These are phyloP conservation scores for Naganishia liquefaciens DNA, from an alignment of 1,284 basidiomycete genomes.

Conservation along the genomic window DNA sequence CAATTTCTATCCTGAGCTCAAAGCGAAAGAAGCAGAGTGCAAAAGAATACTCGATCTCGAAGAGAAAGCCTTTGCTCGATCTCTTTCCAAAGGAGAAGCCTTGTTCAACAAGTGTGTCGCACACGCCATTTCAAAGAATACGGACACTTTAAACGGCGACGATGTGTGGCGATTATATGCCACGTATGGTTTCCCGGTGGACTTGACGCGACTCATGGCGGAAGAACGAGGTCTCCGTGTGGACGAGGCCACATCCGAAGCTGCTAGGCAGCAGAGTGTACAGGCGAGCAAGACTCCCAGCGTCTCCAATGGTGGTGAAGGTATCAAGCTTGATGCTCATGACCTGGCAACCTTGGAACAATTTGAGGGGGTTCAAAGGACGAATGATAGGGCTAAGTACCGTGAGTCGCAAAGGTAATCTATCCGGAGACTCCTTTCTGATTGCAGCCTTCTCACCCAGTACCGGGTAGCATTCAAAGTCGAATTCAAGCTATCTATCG, in stretches of 20 bases:
- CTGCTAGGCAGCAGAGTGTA: constrained; percentile 82
- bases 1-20: constrained; percentile 90
- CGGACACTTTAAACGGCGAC: constrained; percentile 74
- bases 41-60: constrained; percentile 97
- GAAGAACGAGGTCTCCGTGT: constrained; percentile 85
- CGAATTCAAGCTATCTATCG: constrained; percentile 84
- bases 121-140: constrained; percentile 66
- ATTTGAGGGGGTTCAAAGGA: constrained; percentile 80
- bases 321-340: constrained; percentile 92
- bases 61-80: constrained; percentile 93
- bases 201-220: constrained; percentile 95
- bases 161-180: constrained; percentile 98
- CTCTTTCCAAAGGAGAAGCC: constrained; percentile 93
- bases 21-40: constrained; percentile 72
- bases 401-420: constrained; percentile 65
- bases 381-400: constrained; percentile 89
- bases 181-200: constrained; percentile 97
- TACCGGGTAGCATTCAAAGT: constrained; percentile 71
- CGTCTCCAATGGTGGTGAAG: constrained; percentile 67
- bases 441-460: too few species aligned
- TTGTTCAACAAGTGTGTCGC: constrained; percentile 89
- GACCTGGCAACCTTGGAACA: constrained; percentile 86
- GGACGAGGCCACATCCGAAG: constrained; percentile 86
- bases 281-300: constrained; percentile 80
- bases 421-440: too few species aligned